phyloP scores from a whole-genome alignment of 495 filamentous ascomycete species.

The Cetradonia linearis region DNA sequence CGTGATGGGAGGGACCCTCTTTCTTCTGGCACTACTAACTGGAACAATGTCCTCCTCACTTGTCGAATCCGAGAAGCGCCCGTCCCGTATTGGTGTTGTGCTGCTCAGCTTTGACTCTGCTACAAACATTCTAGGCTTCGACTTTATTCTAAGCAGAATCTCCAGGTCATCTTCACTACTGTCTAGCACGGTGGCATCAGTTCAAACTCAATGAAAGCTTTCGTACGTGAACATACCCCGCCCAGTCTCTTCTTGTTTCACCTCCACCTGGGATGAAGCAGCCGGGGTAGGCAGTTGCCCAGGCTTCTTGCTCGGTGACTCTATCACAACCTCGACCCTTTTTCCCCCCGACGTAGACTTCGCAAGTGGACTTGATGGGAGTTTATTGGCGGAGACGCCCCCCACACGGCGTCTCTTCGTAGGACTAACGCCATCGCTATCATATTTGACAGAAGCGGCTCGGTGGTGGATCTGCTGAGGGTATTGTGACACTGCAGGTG shows the following conservation, averaged over 20 bases:
- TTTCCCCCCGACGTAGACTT: slow-evolving; percentile 4
- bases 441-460: slow-evolving; percentile 34
- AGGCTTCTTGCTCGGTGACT: slow-evolving; percentile 3
- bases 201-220: no score
- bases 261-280: slow-evolving; percentile 18
- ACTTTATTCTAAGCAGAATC: not conserved
- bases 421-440: slow-evolving; percentile 29
- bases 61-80: not conserved
- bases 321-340: not conserved
- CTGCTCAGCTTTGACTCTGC: not conserved
- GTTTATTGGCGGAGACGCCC: not conserved
- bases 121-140: not conserved
- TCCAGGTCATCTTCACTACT: slow-evolving; percentile 1
- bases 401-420: slow-evolving; percentile 17
- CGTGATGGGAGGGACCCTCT: not conserved
- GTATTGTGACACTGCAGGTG: slow-evolving; percentile 16
- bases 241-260: not conserved
- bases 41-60: slow-evolving; percentile 13
- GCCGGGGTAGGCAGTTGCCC: slow-evolving; percentile 19
- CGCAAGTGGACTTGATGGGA: slow-evolving; percentile 5
- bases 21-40: slow-evolving; percentile 1
- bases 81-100: not conserved
- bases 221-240: not conserved
- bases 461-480: slow-evolving; percentile 25
- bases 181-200: not conserved